Conservation (phyloP, 1,139 yeast genomes). For the Saccharomyces hybrid region DNA sequence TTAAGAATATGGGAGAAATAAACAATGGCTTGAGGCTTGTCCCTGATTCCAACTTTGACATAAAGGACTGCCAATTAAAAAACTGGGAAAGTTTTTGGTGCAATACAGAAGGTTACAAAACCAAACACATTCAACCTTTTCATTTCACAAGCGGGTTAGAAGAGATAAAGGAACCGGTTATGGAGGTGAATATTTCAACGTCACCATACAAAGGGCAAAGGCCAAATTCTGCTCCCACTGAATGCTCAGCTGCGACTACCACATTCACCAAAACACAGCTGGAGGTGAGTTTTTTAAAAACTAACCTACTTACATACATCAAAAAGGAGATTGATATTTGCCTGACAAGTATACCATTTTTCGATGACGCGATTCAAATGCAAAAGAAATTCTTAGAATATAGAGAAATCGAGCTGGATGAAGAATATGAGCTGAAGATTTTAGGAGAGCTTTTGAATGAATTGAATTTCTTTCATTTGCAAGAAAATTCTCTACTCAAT, state of each 20-base stretch:
- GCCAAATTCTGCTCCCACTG: not conserved
- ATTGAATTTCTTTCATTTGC: not conserved
- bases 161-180: not conserved
- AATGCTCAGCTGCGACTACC: not conserved
- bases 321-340: not conserved
- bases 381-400: not conserved
- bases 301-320: not conserved
- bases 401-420: not conserved
- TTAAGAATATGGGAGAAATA: not conserved
- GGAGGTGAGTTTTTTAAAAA: not conserved
- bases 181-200: not conserved
- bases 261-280: not conserved
- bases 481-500: not conserved
- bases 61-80: not conserved
- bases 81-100: not conserved
- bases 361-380: not conserved
- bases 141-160: not conserved
- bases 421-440: not conserved
- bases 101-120: not conserved
- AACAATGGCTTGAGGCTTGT: not conserved
- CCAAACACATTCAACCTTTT: not conserved
- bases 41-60: not conserved
- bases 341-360: not conserved
- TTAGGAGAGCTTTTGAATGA: not conserved
- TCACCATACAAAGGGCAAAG: not conserved